phyloP scores from a whole-genome alignment of 2,329 filamentous ascomycete genomes.

The Stagonosporopsis tanaceti region DNA sequence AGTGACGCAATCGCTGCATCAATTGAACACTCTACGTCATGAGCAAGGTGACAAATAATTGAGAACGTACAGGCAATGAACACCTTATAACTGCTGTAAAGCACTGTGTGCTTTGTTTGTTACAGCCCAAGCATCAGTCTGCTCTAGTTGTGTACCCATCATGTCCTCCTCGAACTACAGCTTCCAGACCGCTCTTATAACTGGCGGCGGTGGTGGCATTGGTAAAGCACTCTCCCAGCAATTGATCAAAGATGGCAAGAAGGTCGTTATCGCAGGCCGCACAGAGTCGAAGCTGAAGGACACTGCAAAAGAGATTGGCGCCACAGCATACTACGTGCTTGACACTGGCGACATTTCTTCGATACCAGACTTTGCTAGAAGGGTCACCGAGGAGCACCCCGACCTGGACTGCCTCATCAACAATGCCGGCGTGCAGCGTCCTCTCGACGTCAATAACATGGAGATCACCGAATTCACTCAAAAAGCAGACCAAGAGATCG shows the following conservation, averaged over 20 bases:
- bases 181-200: constrained; percentile 56
- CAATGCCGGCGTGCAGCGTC: constrained; percentile 66
- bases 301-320: constrained; percentile 55
- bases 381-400: constrained; percentile 59
- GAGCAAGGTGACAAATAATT: constrained; percentile 5
- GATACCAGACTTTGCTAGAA: constrained; percentile 57
- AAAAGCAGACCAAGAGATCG: constrained; percentile 61
- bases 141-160: not conserved
- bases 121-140: too few species aligned
- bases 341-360: constrained; percentile 59
- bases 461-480: constrained; percentile 54
- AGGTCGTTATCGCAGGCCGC: constrained; percentile 62
- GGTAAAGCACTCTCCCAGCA: constrained; percentile 59
- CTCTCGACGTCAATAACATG: constrained; percentile 56
- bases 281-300: constrained; percentile 62
- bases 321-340: constrained; percentile 60
- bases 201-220: constrained; percentile 61
- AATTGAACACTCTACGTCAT: constrained; percentile 9
- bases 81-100: too few species aligned
- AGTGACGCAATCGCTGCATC: constrained; percentile 5
- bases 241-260: constrained; percentile 56
- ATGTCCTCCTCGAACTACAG: constrained; percentile 37
- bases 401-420: constrained; percentile 67
- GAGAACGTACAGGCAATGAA: not conserved
- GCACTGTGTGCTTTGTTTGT: too few species aligned